Evolutionary conservation across 1,284 basidiomycete species (phyloP).

Genomic region (Inonotus obliquus): DNA sequence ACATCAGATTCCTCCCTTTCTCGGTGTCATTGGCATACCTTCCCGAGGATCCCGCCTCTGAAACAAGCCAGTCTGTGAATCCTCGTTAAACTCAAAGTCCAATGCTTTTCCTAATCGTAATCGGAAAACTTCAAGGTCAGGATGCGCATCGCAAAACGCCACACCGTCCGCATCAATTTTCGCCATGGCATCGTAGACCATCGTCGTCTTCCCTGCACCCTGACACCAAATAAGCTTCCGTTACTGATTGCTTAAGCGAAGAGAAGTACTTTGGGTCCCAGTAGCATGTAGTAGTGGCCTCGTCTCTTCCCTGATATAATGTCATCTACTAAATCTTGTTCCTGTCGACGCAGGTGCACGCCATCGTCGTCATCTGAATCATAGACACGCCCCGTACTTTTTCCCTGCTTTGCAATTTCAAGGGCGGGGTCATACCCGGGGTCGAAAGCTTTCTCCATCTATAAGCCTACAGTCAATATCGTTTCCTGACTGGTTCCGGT

Average conservation of each 20-base stretch:
- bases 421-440: conserved; percentile 75
- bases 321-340: conserved; percentile 71
- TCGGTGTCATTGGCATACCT: conserved; percentile 35
- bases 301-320: conserved; percentile 71
- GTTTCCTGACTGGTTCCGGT: not conserved
- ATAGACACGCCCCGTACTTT: conserved; percentile 24
- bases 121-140: conserved; percentile 72
- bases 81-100: conserved; percentile 78
- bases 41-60: conserved; percentile 80
- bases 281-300: conserved; percentile 71
- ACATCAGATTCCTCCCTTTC: not conserved
- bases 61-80: conserved; percentile 74
- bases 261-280: conserved; percentile 63
- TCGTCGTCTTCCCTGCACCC: conserved; percentile 70
- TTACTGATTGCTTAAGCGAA: not conserved
- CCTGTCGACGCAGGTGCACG: conserved; percentile 60
- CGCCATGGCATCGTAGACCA: conserved; percentile 79
- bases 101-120: conserved; percentile 77
- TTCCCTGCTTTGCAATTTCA: conserved; percentile 54
- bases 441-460: conserved; percentile 64
- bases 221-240: conserved; percentile 21
- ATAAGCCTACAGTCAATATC: conserved; percentile 12
- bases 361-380: conserved; percentile 34
- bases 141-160: conserved; percentile 52
- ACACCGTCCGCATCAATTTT: conserved; percentile 68